phyloP scores from a whole-genome alignment of 192 early-diverging fungal species.

The Podila epigama region DNA sequence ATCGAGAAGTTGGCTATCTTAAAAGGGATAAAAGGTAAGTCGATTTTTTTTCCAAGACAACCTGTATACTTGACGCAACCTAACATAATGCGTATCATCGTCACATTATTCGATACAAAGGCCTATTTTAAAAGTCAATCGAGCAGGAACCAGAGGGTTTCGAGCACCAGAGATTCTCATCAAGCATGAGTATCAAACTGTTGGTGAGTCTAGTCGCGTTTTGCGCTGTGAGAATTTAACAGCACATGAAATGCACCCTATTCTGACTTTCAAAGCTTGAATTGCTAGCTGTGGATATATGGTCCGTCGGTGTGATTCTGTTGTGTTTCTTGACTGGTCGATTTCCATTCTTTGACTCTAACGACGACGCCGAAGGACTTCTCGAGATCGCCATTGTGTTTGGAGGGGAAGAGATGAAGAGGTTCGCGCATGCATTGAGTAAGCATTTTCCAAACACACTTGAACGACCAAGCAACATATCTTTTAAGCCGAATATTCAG shows the following conservation, averaged over 20 bases:
- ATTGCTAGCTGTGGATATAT: constrained; percentile 83
- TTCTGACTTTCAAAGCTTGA: too few relatives aligned
- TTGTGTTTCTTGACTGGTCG: constrained; percentile 78
- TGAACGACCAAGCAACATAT: not conserved
- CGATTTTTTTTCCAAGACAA: not conserved
- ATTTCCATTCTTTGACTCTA: constrained; percentile 92
- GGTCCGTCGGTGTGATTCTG: constrained; percentile 91
- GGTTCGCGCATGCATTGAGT: constrained; percentile 70
- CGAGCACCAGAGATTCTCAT: constrained; percentile 93
- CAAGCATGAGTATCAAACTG: constrained; percentile 78
- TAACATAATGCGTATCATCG: too few relatives aligned
- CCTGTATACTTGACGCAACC: not conserved
- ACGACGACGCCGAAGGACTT: constrained; percentile 85
- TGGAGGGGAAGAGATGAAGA: constrained; percentile 78
- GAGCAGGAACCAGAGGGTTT: constrained; percentile 93
- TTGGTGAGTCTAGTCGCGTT: constrained; percentile 52
- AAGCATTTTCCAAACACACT: constrained; percentile 18
- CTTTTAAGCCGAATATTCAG: not conserved
- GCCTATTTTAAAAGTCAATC: constrained; percentile 74
- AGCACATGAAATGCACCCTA: too few relatives aligned
- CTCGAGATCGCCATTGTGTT: constrained; percentile 85
- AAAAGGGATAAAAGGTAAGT: constrained; percentile 63
- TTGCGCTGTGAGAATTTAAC: too few relatives aligned
- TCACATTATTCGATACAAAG: constrained; percentile 50
- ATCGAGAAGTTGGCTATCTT: constrained; percentile 52